These are phyloP conservation scores for Solanum gracilifrons DNA, from an alignment of 257 asterid genomes.

Conservation along the genomic window DNA sequence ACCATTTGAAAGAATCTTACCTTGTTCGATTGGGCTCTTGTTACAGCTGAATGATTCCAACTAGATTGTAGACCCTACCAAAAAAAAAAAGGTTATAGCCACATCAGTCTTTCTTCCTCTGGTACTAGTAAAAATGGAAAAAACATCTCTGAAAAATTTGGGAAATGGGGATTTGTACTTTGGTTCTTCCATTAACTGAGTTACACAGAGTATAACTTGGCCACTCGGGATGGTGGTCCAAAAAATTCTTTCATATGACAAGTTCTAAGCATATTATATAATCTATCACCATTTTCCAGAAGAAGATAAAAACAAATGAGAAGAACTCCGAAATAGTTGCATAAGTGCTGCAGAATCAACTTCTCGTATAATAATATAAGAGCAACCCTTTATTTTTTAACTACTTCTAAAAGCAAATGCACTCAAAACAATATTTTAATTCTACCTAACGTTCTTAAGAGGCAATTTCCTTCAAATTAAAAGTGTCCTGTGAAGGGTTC, in stretches of 20 bases:
- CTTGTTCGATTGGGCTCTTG: slow-evolving; percentile 50
- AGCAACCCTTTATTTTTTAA: not conserved
- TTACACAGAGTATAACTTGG: not conserved
- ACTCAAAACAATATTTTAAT: not conserved
- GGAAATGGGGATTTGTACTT: not conserved
- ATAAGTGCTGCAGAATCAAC: not conserved
- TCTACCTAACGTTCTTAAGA: not conserved
- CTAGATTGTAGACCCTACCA: slow-evolving; percentile 38
- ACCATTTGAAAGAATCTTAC: slow-evolving; percentile 25
- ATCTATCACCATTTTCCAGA: not conserved
- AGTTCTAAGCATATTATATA: not conserved
- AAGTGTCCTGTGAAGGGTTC: not conserved
- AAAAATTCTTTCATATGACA: not conserved
- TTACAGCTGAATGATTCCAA: slow-evolving; percentile 35
- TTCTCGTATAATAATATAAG: not conserved
- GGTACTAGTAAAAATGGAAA: not conserved
- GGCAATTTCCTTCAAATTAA: not conserved
- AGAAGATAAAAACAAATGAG: not conserved
- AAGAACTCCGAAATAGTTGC: not conserved
- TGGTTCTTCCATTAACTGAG: not conserved
- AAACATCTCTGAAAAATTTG: not conserved
- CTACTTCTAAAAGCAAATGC: not conserved
- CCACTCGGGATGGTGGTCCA: not conserved
- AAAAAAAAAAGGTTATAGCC: slow-evolving; percentile 6
- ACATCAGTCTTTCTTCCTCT: not conserved